Base-by-base conservation (phyloP, 1,139 yeast genomes). In the Arxiozyma slooffiae region DNA sequence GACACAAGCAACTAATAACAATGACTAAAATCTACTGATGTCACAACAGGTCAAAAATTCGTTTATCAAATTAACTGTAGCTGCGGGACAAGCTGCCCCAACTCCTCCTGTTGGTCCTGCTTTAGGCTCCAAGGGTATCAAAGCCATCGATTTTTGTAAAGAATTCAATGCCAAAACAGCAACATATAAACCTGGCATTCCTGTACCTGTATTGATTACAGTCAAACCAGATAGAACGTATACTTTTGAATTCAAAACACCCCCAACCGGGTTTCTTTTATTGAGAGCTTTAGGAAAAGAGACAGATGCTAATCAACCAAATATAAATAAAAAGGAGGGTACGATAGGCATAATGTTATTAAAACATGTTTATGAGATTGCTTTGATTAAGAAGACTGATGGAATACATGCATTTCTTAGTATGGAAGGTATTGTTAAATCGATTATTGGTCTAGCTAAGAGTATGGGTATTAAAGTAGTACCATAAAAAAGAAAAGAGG, bases 101-200 rank as follows among this genome's bases (percentile, higher is more conserved):
- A 85, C 96, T 1, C 99, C 99, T 38, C 99, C 99, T 7, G 97
- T 92, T 22, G 98, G 99, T 57, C 99, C 99, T 40, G 98, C 98
- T 0, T 75, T 92, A 51, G 99, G 98, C 58, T 92, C 98, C 53
- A 90, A 92, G 68, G 99, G 98, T 73, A 96, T 92, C 52, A 94
- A 94, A 68, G 97, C 98, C 56, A 94, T 92, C 63, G 98, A 94
- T 68, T 92, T 92, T 65, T 92, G 98, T 74, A 94, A 92, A 70
- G 97, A 92, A 68, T 94, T 94, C 74, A 92, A 94, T 67, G 98
- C 98, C 43, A 81, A 96, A 69, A 89, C 97, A 16, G 95, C 96
- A 17, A 81, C 82, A 60, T 82, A 78, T 63, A 78, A 78, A 52
- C 89, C 95, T 22, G 97, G 95, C 45, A 80, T 80, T 1, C 98